Evolutionary conservation across 78 protist species (phyloP).

Genomic region (Dictyostelium purpureum): DNA sequence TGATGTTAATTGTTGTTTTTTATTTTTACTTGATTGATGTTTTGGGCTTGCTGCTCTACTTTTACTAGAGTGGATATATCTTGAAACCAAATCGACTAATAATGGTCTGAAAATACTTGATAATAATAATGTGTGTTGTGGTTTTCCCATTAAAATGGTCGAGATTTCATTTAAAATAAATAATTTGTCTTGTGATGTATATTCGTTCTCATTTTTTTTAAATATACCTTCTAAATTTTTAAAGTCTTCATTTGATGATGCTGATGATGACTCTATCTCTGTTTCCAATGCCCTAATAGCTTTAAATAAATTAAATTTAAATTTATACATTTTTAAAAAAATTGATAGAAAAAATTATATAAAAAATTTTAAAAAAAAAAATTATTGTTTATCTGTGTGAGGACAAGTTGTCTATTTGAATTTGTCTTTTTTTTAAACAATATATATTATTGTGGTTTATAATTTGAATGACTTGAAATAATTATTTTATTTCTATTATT

Average conservation of each 20-base stretch:
- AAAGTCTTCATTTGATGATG: neutral
- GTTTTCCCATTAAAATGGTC: slow-evolving; percentile 26
- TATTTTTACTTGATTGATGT: neutral
- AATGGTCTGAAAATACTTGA: slow-evolving; percentile 48
- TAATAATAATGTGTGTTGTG: neutral
- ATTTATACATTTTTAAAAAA: slow-evolving; percentile 6
- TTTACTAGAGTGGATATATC: neutral
- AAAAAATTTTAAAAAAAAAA: too few species aligned
- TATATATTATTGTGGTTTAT: too few species aligned
- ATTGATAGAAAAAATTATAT: neutral
- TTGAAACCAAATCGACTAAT: slow-evolving; percentile 46
- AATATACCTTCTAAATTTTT: slow-evolving; percentile 16
- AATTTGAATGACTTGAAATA: too few species aligned
- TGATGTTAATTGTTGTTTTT: neutral
- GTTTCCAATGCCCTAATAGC: slow-evolving; percentile 21
- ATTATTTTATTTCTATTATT: too few species aligned
- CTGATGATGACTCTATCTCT: neutral
- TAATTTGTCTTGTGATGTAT: slow-evolving; percentile 18
- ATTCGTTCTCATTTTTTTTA: slow-evolving; percentile 6
- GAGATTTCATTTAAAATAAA: slow-evolving; percentile 31
- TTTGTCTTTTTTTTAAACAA: too few species aligned
- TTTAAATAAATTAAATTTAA: slow-evolving; percentile 43
- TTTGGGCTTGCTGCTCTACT: neutral
- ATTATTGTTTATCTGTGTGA: too few species aligned
- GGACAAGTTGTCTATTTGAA: too few species aligned